These are phyloP conservation scores for Dactylellina cionopaga DNA, from an alignment of 2,329 filamentous ascomycete genomes.

Conservation along the genomic window DNA sequence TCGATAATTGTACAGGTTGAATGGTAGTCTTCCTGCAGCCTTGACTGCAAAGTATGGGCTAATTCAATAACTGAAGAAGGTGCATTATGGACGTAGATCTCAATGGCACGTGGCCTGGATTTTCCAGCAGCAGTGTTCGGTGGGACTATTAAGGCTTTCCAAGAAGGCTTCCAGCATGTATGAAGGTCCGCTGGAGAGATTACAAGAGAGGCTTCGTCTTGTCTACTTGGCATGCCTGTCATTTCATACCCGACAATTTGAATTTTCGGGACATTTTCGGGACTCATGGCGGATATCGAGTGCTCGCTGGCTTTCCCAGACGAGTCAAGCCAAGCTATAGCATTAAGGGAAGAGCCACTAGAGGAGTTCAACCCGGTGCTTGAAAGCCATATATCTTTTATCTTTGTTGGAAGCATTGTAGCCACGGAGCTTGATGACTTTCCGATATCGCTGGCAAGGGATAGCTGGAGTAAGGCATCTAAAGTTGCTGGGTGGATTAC, in stretches of 20 bases:
- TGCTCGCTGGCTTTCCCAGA: constrained; percentile 35
- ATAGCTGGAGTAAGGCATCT: constrained; percentile 61
- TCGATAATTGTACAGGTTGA: not conserved
- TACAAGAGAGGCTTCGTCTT: not conserved
- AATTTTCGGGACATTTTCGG: not conserved
- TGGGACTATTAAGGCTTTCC: not conserved
- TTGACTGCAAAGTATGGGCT: not conserved
- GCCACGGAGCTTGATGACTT: not conserved
- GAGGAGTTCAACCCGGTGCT: not conserved
- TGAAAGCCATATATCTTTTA: constrained; percentile 32
- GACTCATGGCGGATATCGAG: not conserved
- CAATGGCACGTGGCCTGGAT: not conserved
- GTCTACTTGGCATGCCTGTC: constrained; percentile 4
- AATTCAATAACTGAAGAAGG: not conserved
- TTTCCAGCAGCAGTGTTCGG: not conserved
- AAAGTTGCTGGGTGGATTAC: constrained; percentile 65
- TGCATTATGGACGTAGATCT: constrained; percentile 27
- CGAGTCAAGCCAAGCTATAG: constrained; percentile 4
- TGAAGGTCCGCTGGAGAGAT: constrained; percentile 10
- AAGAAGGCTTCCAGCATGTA: constrained; percentile 27
- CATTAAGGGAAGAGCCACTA: not conserved
- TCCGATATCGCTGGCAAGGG: constrained; percentile 59
- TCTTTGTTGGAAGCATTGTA: constrained; percentile 27
- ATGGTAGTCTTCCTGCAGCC: not conserved
- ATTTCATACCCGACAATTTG: constrained; percentile 32